Evolutionary conservation across 805 yeast species (phyloP).

Genomic region (Yarrowia sp.): DNA sequence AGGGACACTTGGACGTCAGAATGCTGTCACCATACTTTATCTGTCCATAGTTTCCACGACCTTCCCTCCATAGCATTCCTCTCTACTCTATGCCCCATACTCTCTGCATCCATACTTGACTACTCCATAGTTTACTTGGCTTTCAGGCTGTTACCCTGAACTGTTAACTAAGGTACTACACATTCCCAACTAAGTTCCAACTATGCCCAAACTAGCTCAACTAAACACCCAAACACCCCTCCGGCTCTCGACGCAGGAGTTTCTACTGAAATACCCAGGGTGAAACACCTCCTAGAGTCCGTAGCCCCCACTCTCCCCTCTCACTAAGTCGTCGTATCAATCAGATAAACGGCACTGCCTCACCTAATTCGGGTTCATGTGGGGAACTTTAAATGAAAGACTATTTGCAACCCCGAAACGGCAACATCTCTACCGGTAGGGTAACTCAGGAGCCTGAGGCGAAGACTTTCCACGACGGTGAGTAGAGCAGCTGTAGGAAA

Average conservation of each 20-base stretch:
- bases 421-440: constrained; percentile 20
- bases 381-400: constrained; percentile 28
- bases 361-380: constrained; percentile 21
- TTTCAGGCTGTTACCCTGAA: no score
- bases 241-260: no score
- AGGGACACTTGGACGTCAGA: not conserved
- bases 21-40: not conserved
- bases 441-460: not conserved
- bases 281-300: not conserved
- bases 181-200: no score
- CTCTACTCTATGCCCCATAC: no score
- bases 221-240: not conserved
- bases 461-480: not conserved
- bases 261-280: no score
- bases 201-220: not conserved
- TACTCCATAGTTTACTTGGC: no score
- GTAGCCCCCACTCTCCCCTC: not conserved
- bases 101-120: no score
- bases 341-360: constrained; percentile 34
- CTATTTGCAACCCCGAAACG: constrained; percentile 11
- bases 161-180: no score
- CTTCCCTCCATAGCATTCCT: no score
- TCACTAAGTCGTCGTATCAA: not conserved
- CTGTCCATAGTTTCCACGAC: not conserved
- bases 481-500: not conserved